Percentiles rank a stretch among this genome's conserved stretches.
phyloP scores from a whole-genome alignment of 345 rosid genomes.

The Firmiana major region DNA sequence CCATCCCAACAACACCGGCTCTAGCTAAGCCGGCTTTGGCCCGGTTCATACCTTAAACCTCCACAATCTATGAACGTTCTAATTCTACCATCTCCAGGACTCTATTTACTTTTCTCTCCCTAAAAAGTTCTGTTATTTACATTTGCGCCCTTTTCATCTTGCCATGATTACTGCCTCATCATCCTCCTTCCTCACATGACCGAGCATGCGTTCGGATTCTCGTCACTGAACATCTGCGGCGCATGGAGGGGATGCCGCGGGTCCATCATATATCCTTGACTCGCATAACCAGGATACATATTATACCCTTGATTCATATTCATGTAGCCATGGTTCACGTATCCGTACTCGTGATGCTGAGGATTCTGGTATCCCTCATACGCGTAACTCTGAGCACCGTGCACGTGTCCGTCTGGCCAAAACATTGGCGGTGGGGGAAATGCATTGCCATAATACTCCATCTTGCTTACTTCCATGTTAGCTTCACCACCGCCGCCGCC shows the following conservation, averaged over 20 bases:
- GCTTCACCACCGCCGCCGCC: constrained; percentile 37
- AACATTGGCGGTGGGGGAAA: constrained; percentile 39
- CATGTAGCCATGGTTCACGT: background rate
- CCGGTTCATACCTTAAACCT: background rate
- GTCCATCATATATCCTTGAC: constrained; percentile 34
- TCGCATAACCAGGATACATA: constrained; percentile 27
- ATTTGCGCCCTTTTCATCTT: background rate
- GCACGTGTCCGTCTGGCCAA: constrained; percentile 38
- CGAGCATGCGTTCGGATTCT: constrained; percentile 83
- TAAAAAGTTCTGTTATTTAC: constrained; percentile 29
- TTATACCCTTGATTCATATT: constrained; percentile 25
- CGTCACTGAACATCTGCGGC: constrained; percentile 88
- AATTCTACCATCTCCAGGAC: constrained; percentile 8
- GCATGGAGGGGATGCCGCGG: constrained; percentile 36
- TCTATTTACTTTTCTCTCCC: constrained; percentile 27
- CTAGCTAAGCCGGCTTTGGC: constrained; percentile 17
- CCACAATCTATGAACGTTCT: background rate
- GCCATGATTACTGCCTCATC: too few relatives aligned
- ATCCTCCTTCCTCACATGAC: constrained; percentile 42
- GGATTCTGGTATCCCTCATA: constrained; percentile 25
- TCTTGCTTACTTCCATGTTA: constrained; percentile 49
- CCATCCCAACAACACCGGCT: constrained; percentile 16
- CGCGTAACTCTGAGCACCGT: constrained; percentile 34
- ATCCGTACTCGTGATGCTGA: background rate
- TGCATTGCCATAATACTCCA: constrained; percentile 38